Percentiles rank a stretch among this genome's conserved stretches.
Conservation (phyloP, 108 stramenopile genomes). For the Pseudonitzschia pungens region DNA sequence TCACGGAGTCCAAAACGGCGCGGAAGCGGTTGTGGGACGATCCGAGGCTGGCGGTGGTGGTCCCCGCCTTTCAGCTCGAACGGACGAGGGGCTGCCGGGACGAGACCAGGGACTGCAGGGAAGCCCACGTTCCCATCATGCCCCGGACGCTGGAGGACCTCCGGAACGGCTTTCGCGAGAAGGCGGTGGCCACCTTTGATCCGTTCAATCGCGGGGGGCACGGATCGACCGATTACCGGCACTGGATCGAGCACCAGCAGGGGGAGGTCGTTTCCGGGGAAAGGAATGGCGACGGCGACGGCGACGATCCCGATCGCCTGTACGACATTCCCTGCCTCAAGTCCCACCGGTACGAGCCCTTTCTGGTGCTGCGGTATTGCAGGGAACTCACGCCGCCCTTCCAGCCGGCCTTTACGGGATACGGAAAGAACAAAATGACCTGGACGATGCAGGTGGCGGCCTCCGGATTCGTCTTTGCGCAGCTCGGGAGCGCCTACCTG, state of each 20-base stretch:
- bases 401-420: conserved; percentile 66
- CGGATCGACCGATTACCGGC: conserved; percentile 63
- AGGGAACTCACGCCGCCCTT: conserved; percentile 59
- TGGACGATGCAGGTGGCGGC: conserved; percentile 69
- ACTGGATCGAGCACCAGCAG: conserved; percentile 45
- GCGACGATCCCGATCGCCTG: too few relatives aligned
- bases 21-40: conserved; percentile 43
- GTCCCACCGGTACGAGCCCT: conserved; percentile 86
- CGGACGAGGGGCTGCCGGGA: conserved; percentile 57
- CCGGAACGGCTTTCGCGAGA: conserved; percentile 17
- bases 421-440: conserved; percentile 80
- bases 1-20: conserved; percentile 1
- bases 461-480: conserved; percentile 55
- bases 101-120: conserved; percentile 52
- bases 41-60: conserved; percentile 58
- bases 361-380: conserved; percentile 68
- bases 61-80: conserved; percentile 74
- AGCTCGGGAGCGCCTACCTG: conserved; percentile 57
- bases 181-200: conserved; percentile 50
- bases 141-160: conserved; percentile 43
- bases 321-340: conserved; percentile 43
- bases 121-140: conserved; percentile 64
- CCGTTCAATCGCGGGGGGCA: conserved; percentile 83
- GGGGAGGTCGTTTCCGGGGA: too few relatives aligned
- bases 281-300: conserved; percentile 65